Evolutionary conservation across 2,329 filamentous ascomycete genomes (phyloP), one percentile per base, ranked within the genome.

Genomic region (Aureobasidium pullulans): DNA sequence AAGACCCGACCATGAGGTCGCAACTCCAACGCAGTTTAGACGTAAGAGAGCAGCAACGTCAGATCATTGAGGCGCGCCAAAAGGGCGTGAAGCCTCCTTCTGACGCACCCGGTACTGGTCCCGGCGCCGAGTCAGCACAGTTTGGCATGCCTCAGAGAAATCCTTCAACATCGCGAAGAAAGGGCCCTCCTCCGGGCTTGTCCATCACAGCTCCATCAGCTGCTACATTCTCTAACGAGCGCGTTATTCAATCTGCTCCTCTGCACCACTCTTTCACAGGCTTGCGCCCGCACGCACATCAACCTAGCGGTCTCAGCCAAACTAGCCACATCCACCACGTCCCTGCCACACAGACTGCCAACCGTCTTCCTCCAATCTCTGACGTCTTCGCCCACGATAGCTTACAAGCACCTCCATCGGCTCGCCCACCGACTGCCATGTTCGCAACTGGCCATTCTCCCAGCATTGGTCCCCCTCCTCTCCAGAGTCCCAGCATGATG

Each of bases 191-290:
- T 40, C 89, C 91, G 1, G 92, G 92, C 46, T 79, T 99, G 50
- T 95, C 91, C 60, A 99, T 99, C 66, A 89, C 95, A n/a, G 89
- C 94, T 29, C 94, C 94, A 1, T 90, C 91, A 6, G 91, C 95
- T 64, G 86, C 94, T 66, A 88, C 92, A 63, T 97, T 97, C 70
- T 90, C 92, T 66, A 86, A 91, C 69, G 94, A 99, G 79, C 84
- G 94, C 66, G 91, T 97, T 37, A 95, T 99, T 62, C 94, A 99
- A 75, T 99, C 94, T 4, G 94, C 94, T 7, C 94, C 94, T 15
- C 82, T 99, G 28, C 87, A 95, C 67, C 93, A 96, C 71, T 95
- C 90, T 39, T 99, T 99, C 71, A 96, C 94, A 7, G 92, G 93
- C 62, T 85, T 94, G 62, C 86, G 95, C 70, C 85, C 91, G 67